Evolutionary conservation across 495 filamentous ascomycete species (phyloP), one percentile per base, ranked within the genome.

Genomic region (Xylaria castorea): DNA sequence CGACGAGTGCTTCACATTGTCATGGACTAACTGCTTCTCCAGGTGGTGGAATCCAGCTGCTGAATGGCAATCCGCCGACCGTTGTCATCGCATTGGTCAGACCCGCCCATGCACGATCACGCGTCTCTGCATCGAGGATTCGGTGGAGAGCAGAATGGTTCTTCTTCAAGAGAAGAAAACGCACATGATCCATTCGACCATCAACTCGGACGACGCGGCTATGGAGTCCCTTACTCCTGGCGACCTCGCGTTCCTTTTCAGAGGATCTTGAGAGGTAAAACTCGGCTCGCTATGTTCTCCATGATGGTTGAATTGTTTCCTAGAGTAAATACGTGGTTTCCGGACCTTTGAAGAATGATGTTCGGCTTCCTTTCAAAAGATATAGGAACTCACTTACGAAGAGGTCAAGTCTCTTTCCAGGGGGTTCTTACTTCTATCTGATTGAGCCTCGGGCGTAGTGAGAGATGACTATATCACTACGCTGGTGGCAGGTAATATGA

Each of bases 1-100:
- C 61, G 44, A 16, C 27, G 27, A 40, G 64, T 66, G 22, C 20
- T 73, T 82, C 67, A 83, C 55, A 30, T 67, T 9, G 34, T 14
- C 74, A 57, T 78, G 78, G 73, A 77, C 62, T 68, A 44, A 68
- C 66, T 68, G 8, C 20, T 74, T 60, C 3, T 74, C 27, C 76
- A 93, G 91, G 68, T 97, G 94, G 95, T 97, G 95, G 95, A 98
- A 98, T 73, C 95, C 95, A 5, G 94, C 94, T 27, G 94, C 95
- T 5, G 96, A 99, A 85, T 98, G 96, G 95, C 96, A 99, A 78
- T 93, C 91, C 72, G 95, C 95, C 3, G 96, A 99, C 80, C 91
- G 96, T 73, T 97, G 97, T 80, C 96, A 99, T 83, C 94, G 96
- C 57, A 99, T 99, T 73, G 96, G 96, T 42, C 96, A 98, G 83